Evolutionary conservation across 768 basidiomycete genomes (phyloP), one percentile per base, ranked within the genome.

Genomic region (Phallus indusiatus): DNA sequence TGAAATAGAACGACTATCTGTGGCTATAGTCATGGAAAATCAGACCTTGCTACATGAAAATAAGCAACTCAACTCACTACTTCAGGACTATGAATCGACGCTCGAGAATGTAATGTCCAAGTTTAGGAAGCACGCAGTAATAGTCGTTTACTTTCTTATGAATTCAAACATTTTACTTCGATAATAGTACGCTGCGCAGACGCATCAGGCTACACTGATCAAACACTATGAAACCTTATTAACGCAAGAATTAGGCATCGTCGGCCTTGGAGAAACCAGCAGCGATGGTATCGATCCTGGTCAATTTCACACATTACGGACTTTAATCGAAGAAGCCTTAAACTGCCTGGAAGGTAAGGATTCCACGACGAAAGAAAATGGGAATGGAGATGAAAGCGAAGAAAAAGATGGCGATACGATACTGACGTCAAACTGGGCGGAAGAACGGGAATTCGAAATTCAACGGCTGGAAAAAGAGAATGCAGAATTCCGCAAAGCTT

Each of bases 31-130:
- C 50, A 85, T 95, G 59, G 96, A 99, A 71, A 98, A 98, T 69
- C 94, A 96, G 67, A 81, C 85, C 0, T 75, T 99, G 1, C 75
- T 90, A 53, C 87, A 97, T 62, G 96, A 99, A 73, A 98, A 99
- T 76, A 94, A 90, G 70, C 95, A 98, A 68, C 79, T 98, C 33
- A 86, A 86, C 64, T 65, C 82, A 24, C 77, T 99, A 24, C 76
- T 98, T 59, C 94, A 94, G 67, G 96, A 99, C 71, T 95, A 98
- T 69, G 94, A 98, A 70, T 77, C 78, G 56, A 96, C 94, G 2
- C 80, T 99, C 76, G 94, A 97, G 66, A 94, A 85, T 28, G 90
- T 98, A 68, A 98, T 99, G 96, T 74, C 84, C 54, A 97, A 97
- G 73, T 97, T 98, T 70, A 81, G 94, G 60, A 86, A 85, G 60